Base-by-base conservation (phyloP, 2,329 filamentous ascomycete genomes). In the Laburnicola sp. region DNA sequence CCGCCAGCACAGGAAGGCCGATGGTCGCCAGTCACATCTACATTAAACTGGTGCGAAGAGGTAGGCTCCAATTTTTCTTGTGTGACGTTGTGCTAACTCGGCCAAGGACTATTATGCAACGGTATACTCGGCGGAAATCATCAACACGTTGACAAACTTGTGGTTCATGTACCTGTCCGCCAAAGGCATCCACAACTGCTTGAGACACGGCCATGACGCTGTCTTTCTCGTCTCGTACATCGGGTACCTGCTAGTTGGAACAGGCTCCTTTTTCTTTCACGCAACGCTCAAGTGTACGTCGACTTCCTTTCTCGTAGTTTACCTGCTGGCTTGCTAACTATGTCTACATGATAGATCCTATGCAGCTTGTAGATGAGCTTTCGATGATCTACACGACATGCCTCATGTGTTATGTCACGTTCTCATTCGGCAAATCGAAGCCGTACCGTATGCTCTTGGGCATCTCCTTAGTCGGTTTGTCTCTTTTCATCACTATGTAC, bases 41-140 rank as follows among this genome's bases (percentile, higher is more conserved):
- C 87, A 0, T 65, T 90, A 38, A 89, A 91, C 69, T 91, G 88
- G 82, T 92, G 88, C 67, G 88, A 91, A 79, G 88, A 91, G 79
- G 86, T 86, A 70, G 55, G 70, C 50, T 23, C 2, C 6, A 4
- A 11, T 23, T 26, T 11, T 10, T 34, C 28, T 7, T 2, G 30
- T 8, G n/a, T 11, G 53, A 38, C 56, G 59, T 21, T 61, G 27
- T 22, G 16, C n/a, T 47, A n/a, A 47, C 23, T 54, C 36, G 25
- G 21, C 10, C 22, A 30, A 91, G 83, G 88, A 90, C 58, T 88
- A 88, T 73, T 87, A 87, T 76, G 84, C 86, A 32, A 91, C 87
- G 3, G 78, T 82, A 37, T 92, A 91, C 67, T 82, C 85, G 39
- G 89, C 89, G 31, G 89, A 92, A 68, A 84, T 92, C 39, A 82